Evolutionary conservation across 208 protist species (phyloP), one percentile per base, ranked within the genome.

Genomic region (Sergeia podlipaevii): DNA sequence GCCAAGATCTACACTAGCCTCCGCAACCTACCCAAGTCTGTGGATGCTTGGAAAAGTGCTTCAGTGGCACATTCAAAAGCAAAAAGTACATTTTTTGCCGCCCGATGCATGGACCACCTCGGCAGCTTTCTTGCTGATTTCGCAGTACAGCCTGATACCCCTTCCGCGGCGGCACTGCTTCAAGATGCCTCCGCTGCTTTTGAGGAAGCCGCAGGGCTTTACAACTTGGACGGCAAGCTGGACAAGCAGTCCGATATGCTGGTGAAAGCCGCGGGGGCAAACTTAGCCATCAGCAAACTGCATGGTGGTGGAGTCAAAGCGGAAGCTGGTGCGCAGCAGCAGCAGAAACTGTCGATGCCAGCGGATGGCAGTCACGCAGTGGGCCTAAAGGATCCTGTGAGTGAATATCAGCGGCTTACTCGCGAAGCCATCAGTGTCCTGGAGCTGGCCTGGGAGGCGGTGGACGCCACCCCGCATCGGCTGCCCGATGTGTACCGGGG

Each of bases 401-500:
- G 20, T 6, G 43, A 28, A 3, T 54, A 45, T 37, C 43, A 29
- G 4, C 39, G 43, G 10, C 17, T 76, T 6, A 39, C 66, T 4
- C 18, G 36, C 30, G 60, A 73, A 15, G 73, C 70, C 18, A 63
- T 85, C 2, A 29, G 51, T 11, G 34, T 70, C 32, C 60, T 89
- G 36, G 74, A 87, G 55, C 51, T 64, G 27, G 57, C 66, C 45
- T 77, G 68, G 64, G 69, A 83, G 18, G 61, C 71, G 7, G 64
- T 62, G 17, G 66, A 70, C 27, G 46, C 44, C 30, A 62, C 59
- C 50, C 60, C 61, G n/a, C 70, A 73, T 30, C 70, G 68, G 23
- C 53, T 90, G 32, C 72, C 73, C 0, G 80, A 94, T 38, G 53
- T 91, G 30, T 91, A 94, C 59, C 77, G 60, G 27, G 30, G 37